These are phyloP conservation scores for Closterium sp. DNA, from an alignment of 139 green algal genomes.

Conservation along the genomic window DNA sequence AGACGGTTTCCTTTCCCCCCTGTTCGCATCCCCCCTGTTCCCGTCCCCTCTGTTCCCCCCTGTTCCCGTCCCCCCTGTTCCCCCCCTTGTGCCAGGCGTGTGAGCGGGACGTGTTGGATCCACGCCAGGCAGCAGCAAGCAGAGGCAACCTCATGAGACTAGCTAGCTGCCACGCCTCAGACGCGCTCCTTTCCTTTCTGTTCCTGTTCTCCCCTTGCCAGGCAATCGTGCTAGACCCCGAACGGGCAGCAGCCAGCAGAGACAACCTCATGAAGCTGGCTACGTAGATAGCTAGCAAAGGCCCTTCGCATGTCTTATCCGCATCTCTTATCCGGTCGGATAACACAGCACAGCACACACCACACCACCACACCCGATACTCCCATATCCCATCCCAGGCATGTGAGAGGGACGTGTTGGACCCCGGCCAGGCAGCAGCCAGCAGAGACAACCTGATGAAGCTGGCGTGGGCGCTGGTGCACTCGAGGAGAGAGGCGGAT, in stretches of 20 bases:
- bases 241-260: too few species aligned
- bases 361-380: not conserved
- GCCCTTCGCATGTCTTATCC: not conserved
- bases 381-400: not conserved
- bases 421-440: not conserved
- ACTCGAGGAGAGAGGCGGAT: not conserved
- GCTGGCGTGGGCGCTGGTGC: conserved; percentile 22
- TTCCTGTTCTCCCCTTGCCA: too few species aligned
- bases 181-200: not conserved
- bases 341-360: not conserved
- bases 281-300: not conserved
- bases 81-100: not conserved
- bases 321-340: not conserved
- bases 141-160: not conserved
- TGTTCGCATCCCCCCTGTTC: not conserved
- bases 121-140: not conserved
- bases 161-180: not conserved
- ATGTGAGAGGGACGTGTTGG: not conserved
- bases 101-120: not conserved
- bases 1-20: too few species aligned
- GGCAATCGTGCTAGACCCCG: too few species aligned
- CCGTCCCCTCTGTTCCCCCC: not conserved
- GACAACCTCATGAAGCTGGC: too few species aligned
- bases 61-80: not conserved
- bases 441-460: not conserved